A percentile compares a stretch with the other conserved stretches of the same genome.
Evolutionary conservation across 1,139 yeast genomes (phyloP).

Genomic region (Scheffersomyces insectosa): DNA sequence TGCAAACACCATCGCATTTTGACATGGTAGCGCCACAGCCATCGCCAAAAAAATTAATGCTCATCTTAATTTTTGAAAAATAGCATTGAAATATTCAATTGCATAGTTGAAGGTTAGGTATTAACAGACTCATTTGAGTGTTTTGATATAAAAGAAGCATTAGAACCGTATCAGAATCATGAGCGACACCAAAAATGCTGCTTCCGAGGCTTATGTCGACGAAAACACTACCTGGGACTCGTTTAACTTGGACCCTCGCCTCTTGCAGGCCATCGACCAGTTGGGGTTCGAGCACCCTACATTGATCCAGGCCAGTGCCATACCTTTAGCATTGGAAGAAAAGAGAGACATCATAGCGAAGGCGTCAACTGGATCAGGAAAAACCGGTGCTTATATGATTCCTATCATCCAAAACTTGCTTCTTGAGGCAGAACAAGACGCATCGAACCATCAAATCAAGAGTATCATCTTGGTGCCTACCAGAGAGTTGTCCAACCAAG

Average conservation of each 20-base stretch:
- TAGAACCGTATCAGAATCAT: constrained; percentile 2
- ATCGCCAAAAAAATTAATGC: too few relatives aligned
- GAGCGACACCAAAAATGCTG: constrained; percentile 33
- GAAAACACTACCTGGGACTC: constrained; percentile 71
- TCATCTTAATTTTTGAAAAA: too few relatives aligned
- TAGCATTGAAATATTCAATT: too few relatives aligned
- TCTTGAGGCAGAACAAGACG: constrained; percentile 18
- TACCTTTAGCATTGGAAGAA: constrained; percentile 85
- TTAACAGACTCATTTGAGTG: too few relatives aligned
- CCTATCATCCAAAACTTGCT: constrained; percentile 72
- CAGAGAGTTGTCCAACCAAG: constrained; percentile 84
- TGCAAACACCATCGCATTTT: too few relatives aligned
- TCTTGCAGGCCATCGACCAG: constrained; percentile 79
- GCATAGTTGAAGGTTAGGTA: too few relatives aligned
- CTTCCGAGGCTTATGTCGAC: constrained; percentile 67
- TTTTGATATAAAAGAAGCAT: too few relatives aligned
- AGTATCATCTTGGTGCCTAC: constrained; percentile 81
- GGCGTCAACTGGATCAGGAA: constrained; percentile 91
- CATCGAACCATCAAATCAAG: constrained; percentile 32
- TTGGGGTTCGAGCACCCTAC: constrained; percentile 87
- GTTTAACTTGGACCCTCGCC: constrained; percentile 74
- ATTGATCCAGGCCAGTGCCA: constrained; percentile 85
- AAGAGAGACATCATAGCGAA: constrained; percentile 84
- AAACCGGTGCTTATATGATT: constrained; percentile 79
- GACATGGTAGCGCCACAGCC: too few relatives aligned